Evolutionary conservation across 495 filamentous ascomycete genomes (phyloP), one percentile per base, ranked within the genome.

Genomic region (Lasiosphaeria miniovina): DNA sequence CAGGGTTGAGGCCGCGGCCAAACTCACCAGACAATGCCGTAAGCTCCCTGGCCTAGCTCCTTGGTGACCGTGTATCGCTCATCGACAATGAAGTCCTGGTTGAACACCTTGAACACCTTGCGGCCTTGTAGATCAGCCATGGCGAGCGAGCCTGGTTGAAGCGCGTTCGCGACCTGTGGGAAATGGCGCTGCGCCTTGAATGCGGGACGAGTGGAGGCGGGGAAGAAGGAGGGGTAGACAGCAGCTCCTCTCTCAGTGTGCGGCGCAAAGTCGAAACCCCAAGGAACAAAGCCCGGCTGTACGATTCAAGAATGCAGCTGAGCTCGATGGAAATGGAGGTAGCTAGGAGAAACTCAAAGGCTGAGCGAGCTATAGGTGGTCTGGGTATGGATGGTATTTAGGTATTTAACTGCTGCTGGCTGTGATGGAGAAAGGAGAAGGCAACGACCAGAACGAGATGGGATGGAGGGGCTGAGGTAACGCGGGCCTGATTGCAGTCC

Each of bases 91-190:
- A 98, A 98, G 79, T 98, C 94, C 74, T 98, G 94, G 83, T 97
- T 97, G 80, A 98, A 98, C 70, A 98, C 94, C 88, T 98, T 98
- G 84, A 98, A 98, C 75, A 92, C 83, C 81, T 95, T 96, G 71
- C 93, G 89, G 70, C 90, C 90, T 64, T 86, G 84, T 54, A 95
- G 78, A 73, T 92, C 89, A 66, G 83, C 79, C 89, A 92, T 93
- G 61, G 60, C 70, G 65, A 45, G 41, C 56, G 65, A 36, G 45
- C 57, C 32, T 58, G 58, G n/a, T 61, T 33, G 15, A 33, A 15
- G 1, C 5, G n/a, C 11, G 14, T 31, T 35, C 4, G 15, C 35
- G 45, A 49, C 17, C 31, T 14, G 49, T 31, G 10, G 52, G 31
- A 12, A 36, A 49, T 33, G 38, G 15, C 14, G 52, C 11, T 40